Percentiles rank a stretch among this genome's conserved stretches.
Evolutionary conservation across 78 protist genomes (phyloP).

Genomic region (Dictyostelium brefeldianum): DNA sequence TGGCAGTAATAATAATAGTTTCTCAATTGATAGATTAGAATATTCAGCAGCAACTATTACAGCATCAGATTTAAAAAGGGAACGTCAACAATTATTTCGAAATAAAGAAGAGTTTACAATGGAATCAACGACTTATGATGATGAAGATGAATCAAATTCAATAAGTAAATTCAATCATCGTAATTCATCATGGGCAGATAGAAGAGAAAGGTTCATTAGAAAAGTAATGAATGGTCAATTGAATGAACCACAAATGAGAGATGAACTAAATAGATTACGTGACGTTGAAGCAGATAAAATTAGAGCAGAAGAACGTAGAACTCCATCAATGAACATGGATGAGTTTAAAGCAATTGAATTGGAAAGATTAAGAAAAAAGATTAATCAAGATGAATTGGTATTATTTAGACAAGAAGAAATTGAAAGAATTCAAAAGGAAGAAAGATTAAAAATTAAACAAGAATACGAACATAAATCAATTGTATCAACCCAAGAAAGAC

Average conservation of each 20-base stretch:
- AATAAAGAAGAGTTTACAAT: conserved; percentile 49
- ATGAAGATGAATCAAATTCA: not conserved
- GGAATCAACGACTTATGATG: conserved; percentile 5
- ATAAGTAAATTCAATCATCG: not conserved
- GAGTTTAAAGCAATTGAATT: conserved; percentile 20
- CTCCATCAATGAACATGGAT: conserved; percentile 9
- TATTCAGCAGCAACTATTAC: conserved; percentile 66
- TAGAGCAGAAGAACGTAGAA: conserved; percentile 24
- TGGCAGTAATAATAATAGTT: not conserved
- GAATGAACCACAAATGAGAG: conserved; percentile 24
- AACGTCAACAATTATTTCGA: conserved; percentile 55
- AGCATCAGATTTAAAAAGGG: conserved; percentile 51
- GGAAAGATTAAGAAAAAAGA: conserved; percentile 14
- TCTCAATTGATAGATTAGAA: conserved; percentile 4
- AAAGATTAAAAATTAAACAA: conserved; percentile 28
- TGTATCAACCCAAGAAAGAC: not conserved
- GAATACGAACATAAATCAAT: not conserved
- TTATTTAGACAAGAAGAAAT: conserved; percentile 34
- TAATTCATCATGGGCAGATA: conserved; percentile 53
- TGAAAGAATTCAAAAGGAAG: conserved; percentile 6
- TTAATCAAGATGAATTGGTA: not conserved
- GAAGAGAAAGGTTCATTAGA: conserved; percentile 27
- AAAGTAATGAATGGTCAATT: not conserved
- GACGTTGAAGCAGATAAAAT: conserved; percentile 47
- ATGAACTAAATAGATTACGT: conserved; percentile 26